Conservation (phyloP, 345 rosid genomes). For the Boechera retrofracta region DNA sequence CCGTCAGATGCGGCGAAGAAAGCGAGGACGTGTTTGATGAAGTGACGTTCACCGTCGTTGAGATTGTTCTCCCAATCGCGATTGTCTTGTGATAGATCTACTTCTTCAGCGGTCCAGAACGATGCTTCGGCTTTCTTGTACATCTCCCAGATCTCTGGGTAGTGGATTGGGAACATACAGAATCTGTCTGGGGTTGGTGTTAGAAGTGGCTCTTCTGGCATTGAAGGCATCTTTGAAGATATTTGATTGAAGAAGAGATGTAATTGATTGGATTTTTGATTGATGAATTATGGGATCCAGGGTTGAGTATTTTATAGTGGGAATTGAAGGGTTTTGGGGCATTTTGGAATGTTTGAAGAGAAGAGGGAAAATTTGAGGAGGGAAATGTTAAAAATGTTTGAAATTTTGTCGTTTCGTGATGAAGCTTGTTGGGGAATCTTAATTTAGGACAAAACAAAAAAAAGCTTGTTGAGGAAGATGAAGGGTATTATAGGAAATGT, state of each 20-base stretch:
- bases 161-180: constrained; percentile 95
- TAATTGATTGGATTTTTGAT: constrained; percentile 9
- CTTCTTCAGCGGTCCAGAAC: constrained; percentile 98
- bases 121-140: constrained; percentile 98
- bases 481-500: constrained; percentile 34
- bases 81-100: constrained; percentile 78
- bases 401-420: constrained; percentile 1
- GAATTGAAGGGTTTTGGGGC: constrained; percentile 33
- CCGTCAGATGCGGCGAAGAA: constrained; percentile 98
- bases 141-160: constrained; percentile 96
- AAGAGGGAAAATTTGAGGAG: constrained; percentile 33
- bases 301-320: constrained; percentile 17
- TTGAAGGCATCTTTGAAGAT: constrained; percentile 62
- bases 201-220: constrained; percentile 85
- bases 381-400: constrained; percentile 41
- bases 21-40: constrained; percentile 87
- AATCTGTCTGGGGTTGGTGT: constrained; percentile 77
- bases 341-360: not conserved
- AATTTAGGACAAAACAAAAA: not conserved
- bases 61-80: constrained; percentile 80
- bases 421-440: constrained; percentile 43
- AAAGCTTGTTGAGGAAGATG: constrained; percentile 49
- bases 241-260: not conserved
- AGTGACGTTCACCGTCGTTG: constrained; percentile 75
- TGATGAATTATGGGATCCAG: not conserved